These are phyloP conservation scores for Biscogniauxia mediterranea DNA, from an alignment of 2,329 filamentous ascomycete genomes.

Conservation along the genomic window DNA sequence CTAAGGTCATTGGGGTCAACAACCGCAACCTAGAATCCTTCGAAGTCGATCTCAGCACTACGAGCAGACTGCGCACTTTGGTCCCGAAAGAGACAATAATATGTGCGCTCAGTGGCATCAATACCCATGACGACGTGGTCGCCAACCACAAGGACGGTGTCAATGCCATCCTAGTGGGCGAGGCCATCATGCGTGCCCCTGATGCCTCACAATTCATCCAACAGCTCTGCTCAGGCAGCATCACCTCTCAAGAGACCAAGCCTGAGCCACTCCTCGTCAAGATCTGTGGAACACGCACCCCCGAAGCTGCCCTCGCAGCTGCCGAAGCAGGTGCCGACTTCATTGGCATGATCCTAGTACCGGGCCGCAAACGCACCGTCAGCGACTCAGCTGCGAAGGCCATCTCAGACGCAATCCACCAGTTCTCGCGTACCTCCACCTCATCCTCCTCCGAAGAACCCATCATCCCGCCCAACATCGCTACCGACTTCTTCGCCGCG, in stretches of 20 bases:
- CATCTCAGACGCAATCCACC: constrained; percentile 78
- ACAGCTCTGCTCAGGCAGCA: constrained; percentile 68
- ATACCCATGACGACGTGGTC: constrained; percentile 80
- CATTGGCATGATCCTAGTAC: constrained; percentile 88
- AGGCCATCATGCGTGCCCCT: constrained; percentile 89
- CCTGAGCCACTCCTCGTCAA: constrained; percentile 69
- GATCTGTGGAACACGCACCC: constrained; percentile 87
- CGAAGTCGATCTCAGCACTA: constrained; percentile 92
- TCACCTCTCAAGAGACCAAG: constrained; percentile 32
- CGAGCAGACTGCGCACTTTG: constrained; percentile 81
- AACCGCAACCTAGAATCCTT: constrained; percentile 96
- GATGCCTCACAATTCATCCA: constrained; percentile 81
- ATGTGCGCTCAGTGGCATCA: constrained; percentile 92
- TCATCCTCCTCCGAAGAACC: constrained; percentile 25
- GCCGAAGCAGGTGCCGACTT: constrained; percentile 86
- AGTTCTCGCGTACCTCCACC: constrained; percentile 38
- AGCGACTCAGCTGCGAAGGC: constrained; percentile 72
- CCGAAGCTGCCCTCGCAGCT: constrained; percentile 76
- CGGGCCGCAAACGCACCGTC: constrained; percentile 77
- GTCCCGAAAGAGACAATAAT: constrained; percentile 84
- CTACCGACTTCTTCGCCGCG: constrained; percentile 70
- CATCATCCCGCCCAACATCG: constrained; percentile 30
- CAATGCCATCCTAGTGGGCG: constrained; percentile 88
- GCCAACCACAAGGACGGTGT: constrained; percentile 88
- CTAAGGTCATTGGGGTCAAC: constrained; percentile 94